Percentiles rank a stretch among this genome's conserved stretches.
Conservation (phyloP, 257 asterid species). For the Nicotiana benthamiana region DNA sequence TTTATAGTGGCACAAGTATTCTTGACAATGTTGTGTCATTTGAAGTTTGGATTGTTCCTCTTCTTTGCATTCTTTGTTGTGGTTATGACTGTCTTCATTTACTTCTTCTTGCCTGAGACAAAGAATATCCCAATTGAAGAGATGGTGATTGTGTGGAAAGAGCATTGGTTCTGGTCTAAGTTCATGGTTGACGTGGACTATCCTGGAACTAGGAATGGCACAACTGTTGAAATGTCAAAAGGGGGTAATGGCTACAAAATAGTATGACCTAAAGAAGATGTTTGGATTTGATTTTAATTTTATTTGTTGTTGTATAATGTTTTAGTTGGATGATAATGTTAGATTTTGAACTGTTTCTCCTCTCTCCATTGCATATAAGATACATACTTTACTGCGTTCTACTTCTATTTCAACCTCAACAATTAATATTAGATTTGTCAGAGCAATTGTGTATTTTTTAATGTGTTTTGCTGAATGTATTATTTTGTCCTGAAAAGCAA, state of each 20-base stretch:
- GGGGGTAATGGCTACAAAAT: slow-evolving; percentile 5
- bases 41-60: slow-evolving; percentile 71
- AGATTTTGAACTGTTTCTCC: not conserved
- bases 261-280: slow-evolving; percentile 14
- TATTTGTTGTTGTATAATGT: not conserved
- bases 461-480: not conserved
- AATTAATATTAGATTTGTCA: not conserved
- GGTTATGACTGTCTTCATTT: slow-evolving; percentile 49
- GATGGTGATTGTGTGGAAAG: slow-evolving; percentile 64
- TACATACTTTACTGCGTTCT: not conserved
- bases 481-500: not conserved
- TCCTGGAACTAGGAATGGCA: slow-evolving; percentile 24
- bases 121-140: slow-evolving; percentile 77
- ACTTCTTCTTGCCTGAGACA: slow-evolving; percentile 72
- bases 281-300: not conserved
- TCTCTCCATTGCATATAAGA: not conserved
- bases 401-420: not conserved
- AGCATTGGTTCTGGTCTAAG: slow-evolving; percentile 76
- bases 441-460: not conserved
- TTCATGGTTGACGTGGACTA: slow-evolving; percentile 36
- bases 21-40: slow-evolving; percentile 60
- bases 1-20: slow-evolving; percentile 60
- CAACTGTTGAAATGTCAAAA: slow-evolving; percentile 12
- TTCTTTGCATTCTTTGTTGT: slow-evolving; percentile 56
- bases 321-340: not conserved